Evolutionary conservation across 176 grass and related monocot genomes (phyloP).

Genomic region (sorghum (Sorghum bicolor)): Sorghum_bicolor_NCBIv3 NC_012875.2:50564001-50564500

Average conservation of each 20-base stretch:
- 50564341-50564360: conserved; percentile 2
- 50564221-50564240: conserved; percentile 84
- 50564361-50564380: neutral
- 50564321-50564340: conserved; percentile 16
- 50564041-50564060: conserved; percentile 36
- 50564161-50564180: conserved; percentile 55
- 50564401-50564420: neutral
- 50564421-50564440: conserved; percentile 1
- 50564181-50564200: conserved; percentile 25
- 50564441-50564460: neutral
- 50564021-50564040: conserved; percentile 75
- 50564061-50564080: conserved; percentile 55
- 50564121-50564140: conserved; percentile 97
- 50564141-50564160: conserved; percentile 80
- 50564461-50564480: neutral
- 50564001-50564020: conserved; percentile 86
- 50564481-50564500: neutral
- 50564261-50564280: conserved; percentile 87
- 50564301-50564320: conserved; percentile 91
- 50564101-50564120: conserved; percentile 82
- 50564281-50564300: conserved; percentile 94
- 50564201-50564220: conserved; percentile 36
- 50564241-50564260: conserved; percentile 91
- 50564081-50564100: conserved; percentile 90
- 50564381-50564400: neutral